These are phyloP conservation scores for Exophiala aquamarina DNA, from an alignment of 2,329 filamentous ascomycete genomes.

Conservation along the genomic window DNA sequence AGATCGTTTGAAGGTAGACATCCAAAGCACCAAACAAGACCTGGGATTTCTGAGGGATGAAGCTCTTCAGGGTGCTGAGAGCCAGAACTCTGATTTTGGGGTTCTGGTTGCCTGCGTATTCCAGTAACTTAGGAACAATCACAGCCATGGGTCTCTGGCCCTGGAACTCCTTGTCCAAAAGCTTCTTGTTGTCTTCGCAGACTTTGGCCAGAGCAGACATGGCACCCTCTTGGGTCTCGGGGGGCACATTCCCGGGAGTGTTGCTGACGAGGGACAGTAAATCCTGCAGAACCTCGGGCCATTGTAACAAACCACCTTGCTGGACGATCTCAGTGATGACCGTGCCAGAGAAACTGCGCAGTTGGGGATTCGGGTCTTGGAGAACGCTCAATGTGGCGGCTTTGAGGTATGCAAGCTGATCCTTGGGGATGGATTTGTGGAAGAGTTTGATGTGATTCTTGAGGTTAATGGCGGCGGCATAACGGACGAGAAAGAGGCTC, in stretches of 20 bases:
- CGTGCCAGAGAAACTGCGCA: constrained; percentile 86
- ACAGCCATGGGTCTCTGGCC: constrained; percentile 84
- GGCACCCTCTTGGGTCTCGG: constrained; percentile 82
- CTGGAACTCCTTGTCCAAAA: constrained; percentile 82
- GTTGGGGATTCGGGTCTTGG: constrained; percentile 76
- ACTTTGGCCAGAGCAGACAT: constrained; percentile 94
- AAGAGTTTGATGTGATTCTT: constrained; percentile 85
- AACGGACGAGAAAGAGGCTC: constrained; percentile 75
- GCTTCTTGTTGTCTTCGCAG: constrained; percentile 90
- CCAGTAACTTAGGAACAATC: constrained; percentile 85
- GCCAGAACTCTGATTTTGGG: constrained; percentile 78
- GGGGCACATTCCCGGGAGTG: constrained; percentile 63
- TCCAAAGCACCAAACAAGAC: constrained; percentile 80
- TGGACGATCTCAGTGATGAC: constrained; percentile 91
- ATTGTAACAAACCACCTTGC: constrained; percentile 79
- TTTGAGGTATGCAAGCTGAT: constrained; percentile 74
- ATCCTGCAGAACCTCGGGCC: constrained; percentile 87
- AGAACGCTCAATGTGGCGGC: constrained; percentile 75
- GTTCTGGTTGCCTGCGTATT: constrained; percentile 75
- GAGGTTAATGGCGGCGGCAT: constrained; percentile 87
- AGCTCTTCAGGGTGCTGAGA: constrained; percentile 84
- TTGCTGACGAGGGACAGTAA: constrained; percentile 78
- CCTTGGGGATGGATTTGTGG: constrained; percentile 73
- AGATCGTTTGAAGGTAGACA: constrained; percentile 76
- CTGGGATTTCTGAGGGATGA: constrained; percentile 80